A percentile compares a stretch with the other conserved stretches of the same genome.
Evolutionary conservation across 2,329 filamentous ascomycete genomes (phyloP).

Genomic region (Exophiala phaeomuriformis): DNA sequence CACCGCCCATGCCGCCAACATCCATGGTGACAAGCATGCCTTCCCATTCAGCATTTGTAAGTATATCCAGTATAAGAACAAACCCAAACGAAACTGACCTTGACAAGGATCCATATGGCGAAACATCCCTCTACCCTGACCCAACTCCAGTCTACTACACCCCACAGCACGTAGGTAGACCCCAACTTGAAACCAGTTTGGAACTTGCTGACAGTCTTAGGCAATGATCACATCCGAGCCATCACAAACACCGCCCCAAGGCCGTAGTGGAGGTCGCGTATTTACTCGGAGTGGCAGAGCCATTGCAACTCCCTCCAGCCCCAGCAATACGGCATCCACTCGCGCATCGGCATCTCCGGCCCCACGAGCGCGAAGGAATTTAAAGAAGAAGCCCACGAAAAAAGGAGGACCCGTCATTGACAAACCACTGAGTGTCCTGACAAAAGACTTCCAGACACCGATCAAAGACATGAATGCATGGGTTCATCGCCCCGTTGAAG

Average conservation of each 20-base stretch:
- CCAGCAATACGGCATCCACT: slow-evolving; percentile 12
- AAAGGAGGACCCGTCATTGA: slow-evolving; percentile 39
- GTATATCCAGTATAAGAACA: slow-evolving; percentile 3
- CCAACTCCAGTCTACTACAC: slow-evolving; percentile 19
- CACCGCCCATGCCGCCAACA: slow-evolving; percentile 19
- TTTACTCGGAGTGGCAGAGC: slow-evolving; percentile 25
- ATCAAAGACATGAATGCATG: slow-evolving; percentile 73
- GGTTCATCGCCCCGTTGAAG: slow-evolving; percentile 63
- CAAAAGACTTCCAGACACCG: slow-evolving; percentile 54
- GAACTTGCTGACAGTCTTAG: slow-evolving; percentile 12
- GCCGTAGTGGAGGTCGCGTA: slow-evolving; percentile 9
- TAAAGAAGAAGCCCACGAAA: slow-evolving; percentile 24
- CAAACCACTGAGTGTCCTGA: slow-evolving; percentile 63
- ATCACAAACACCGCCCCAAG: slow-evolving; percentile 15
- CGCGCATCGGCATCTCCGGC: slow-evolving; percentile 34
- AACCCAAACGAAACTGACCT: slow-evolving; percentile 10
- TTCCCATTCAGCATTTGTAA: slow-evolving; percentile 20
- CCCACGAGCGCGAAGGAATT: slow-evolving; percentile 26
- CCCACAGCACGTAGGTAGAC: slow-evolving; percentile 18
- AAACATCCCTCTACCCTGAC: slow-evolving; percentile 22
- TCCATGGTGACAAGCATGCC: slow-evolving; percentile 9
- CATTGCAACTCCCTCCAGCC: slow-evolving; percentile 22
- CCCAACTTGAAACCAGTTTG: background rate
- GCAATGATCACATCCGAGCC: slow-evolving; percentile 14
- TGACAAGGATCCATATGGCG: slow-evolving; percentile 22